Percentiles rank a stretch among this genome's conserved stretches.
phyloP scores from a whole-genome alignment of 306 rosid species.

The Rosa chinensis region DNA sequence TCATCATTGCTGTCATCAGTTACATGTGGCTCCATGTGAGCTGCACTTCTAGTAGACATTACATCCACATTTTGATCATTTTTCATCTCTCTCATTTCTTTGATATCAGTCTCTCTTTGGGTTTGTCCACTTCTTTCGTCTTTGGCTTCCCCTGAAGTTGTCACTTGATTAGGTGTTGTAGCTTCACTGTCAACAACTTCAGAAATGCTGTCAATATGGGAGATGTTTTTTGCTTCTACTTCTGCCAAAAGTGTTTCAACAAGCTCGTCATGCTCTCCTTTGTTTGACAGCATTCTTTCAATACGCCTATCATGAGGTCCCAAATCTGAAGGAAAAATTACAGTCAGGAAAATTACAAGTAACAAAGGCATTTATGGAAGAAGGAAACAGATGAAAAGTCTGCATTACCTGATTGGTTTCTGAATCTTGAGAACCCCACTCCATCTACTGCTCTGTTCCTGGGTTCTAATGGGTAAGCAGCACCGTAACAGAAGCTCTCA shows the following conservation, averaged over 20 bases:
- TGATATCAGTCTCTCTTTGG: constrained; percentile 7
- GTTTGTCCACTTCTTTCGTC: constrained; percentile 19
- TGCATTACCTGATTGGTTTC: constrained; percentile 44
- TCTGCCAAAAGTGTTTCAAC: constrained; percentile 47
- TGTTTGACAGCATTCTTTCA: constrained; percentile 45
- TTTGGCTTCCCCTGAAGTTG: constrained; percentile 19
- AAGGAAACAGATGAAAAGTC: neutral
- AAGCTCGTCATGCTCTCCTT: constrained; percentile 56
- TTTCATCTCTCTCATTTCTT: constrained; percentile 20
- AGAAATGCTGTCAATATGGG: constrained; percentile 5
- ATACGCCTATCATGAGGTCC: constrained; percentile 60
- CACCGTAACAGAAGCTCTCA: constrained; percentile 61
- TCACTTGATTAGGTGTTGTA: constrained; percentile 14
- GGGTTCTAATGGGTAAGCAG: constrained; percentile 27
- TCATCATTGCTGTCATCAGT: constrained; percentile 30
- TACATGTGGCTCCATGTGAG: constrained; percentile 24
- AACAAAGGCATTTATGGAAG: neutral
- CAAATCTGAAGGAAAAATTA: constrained; percentile 43
- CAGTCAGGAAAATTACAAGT: neutral
- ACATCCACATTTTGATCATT: constrained; percentile 27
- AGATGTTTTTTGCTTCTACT: constrained; percentile 4
- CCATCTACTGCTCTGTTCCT: constrained; percentile 39
- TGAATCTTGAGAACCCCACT: constrained; percentile 36
- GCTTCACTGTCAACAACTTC: constrained; percentile 19
- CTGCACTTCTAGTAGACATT: constrained; percentile 28